Evolutionary conservation across 2,329 filamentous ascomycete species (phyloP), one percentile per base, ranked within the genome.

Genomic region (Pseudocercospora cruenta): DNA sequence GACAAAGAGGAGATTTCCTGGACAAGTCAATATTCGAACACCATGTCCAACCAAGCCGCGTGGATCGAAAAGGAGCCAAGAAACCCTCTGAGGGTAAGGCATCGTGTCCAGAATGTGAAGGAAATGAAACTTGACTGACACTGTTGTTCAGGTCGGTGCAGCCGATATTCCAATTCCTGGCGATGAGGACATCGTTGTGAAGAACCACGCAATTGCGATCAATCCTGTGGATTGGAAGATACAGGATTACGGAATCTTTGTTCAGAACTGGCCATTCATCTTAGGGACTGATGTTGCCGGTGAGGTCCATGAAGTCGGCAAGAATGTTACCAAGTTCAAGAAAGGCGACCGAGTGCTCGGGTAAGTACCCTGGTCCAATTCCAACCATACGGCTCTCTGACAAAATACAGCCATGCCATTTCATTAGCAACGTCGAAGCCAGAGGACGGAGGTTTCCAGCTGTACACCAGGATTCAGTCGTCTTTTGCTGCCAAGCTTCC

Each of bases 141-240:
- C 54, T n/a, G 10, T 31, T 19, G 8, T 8, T 22, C 66, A 74
- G 45, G 70, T 80, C 31, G 74, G 67, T 16, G 55, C 72, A 16
- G 73, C 74, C 14, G 70, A 74, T 1, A 69, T 77, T 58, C 77
- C 77, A 24, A 73, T 71, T 54, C 72, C 79, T 22, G 74, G 68
- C 8, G 62, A 73, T 24, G 69, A 75, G 39, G 74, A 80, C 43
- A 62, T 80, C 58, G 67, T 80, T 10, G 69, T 80, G 62, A 75
- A 74, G 63, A 77, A 77, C 71, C 68, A 74, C 58, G 77, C 78
- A 9, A 54, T 78, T 10, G 78, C 79, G 10, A 75, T 80, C 64
- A 80, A 80, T 63, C 79, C 79, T 0, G 76, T 78, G 1, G 79
- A 80, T 68, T 77, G 76, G 74, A 78, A 78, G 64, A 75, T 78